Evolutionary conservation across 164 flowering plant species (phyloP), one percentile per base, ranked within the genome.

Genomic region (Taxillus chinensis): DNA sequence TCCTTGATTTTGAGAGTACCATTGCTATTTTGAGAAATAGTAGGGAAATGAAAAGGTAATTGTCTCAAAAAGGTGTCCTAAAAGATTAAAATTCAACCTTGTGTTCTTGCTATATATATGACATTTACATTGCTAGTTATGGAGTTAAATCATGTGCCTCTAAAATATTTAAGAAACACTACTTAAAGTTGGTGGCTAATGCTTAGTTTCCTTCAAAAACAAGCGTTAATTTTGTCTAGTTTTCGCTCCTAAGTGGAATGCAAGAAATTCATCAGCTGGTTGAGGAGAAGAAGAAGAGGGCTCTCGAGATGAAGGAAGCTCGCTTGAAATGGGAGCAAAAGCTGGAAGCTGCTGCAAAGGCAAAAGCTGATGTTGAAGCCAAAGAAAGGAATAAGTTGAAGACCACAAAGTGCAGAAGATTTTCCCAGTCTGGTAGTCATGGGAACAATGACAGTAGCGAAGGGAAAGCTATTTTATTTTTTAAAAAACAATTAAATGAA

Each of bases 271-370:
- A 78, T 86, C 96, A 92, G 71, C 16, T 92, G 82, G 86, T 86
- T 57, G 96, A 88, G 75, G 95, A 90, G 80, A 90, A 84, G 71
- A 88, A 85, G 82, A 92, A 79, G 83, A 82, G 81, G 75, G 83
- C 72, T 62, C 62, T 86, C 66, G 96, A 87, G 75, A 88, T 73
- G 76, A 83, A 80, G 68, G 96, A 90, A 80, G 96, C 96, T 62
- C 92, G 82, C 51, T 66, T 90, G 81, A 86, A 90, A 79, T 92
- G 96, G 98, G 92, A 92, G 71, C 89, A 92, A 77, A 92, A 82
- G 74, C 81, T 92, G 7, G 96, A 90, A 78, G 85, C 96, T 73
- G 90, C 93, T 70, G 81, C 79, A 7, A 86, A 82, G 67, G 85
- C 89, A 59, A 78, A 79, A 77, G 92, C 87, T 67, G 96, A 84